Conservation (phyloP, 2,329 filamentous ascomycete species). For the Rhinocladiella similis region DNA sequence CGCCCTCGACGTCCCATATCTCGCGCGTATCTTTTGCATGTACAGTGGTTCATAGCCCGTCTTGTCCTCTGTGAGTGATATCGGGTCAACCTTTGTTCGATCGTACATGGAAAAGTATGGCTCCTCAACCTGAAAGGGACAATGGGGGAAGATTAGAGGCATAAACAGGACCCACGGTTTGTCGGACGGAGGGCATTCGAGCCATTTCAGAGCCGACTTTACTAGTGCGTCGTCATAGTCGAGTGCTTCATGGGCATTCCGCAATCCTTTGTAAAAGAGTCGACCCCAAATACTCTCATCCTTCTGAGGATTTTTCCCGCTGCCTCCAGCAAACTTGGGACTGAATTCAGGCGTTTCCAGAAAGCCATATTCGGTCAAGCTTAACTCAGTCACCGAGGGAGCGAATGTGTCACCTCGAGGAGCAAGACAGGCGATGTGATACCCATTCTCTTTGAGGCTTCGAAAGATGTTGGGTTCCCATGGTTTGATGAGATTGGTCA, state of each 20-base stretch:
- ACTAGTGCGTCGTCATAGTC: conserved; percentile 51
- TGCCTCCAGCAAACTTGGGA: background rate
- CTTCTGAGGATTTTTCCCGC: background rate
- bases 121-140: conserved; percentile 51
- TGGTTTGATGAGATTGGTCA: conserved; percentile 51
- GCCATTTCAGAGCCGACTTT: conserved; percentile 44
- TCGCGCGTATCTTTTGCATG: conserved; percentile 39
- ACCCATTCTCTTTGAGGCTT: conserved; percentile 45
- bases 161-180: conserved; percentile 26
- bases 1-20: conserved; percentile 42
- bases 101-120: conserved; percentile 52
- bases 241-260: conserved; percentile 38
- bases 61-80: conserved; percentile 27
- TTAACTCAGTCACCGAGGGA: conserved; percentile 45
- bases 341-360: conserved; percentile 31
- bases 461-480: conserved; percentile 52
- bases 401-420: conserved; percentile 41
- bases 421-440: conserved; percentile 48
- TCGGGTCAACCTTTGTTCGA: conserved; percentile 31
- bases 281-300: conserved; percentile 15
- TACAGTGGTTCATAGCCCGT: conserved; percentile 48
- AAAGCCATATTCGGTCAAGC: conserved; percentile 48
- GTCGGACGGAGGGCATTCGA: conserved; percentile 41
- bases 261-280: conserved; percentile 38
- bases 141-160: conserved; percentile 41